Conservation (phyloP, 345 rosid species). For the Tarenaya hassleriana region DNA sequence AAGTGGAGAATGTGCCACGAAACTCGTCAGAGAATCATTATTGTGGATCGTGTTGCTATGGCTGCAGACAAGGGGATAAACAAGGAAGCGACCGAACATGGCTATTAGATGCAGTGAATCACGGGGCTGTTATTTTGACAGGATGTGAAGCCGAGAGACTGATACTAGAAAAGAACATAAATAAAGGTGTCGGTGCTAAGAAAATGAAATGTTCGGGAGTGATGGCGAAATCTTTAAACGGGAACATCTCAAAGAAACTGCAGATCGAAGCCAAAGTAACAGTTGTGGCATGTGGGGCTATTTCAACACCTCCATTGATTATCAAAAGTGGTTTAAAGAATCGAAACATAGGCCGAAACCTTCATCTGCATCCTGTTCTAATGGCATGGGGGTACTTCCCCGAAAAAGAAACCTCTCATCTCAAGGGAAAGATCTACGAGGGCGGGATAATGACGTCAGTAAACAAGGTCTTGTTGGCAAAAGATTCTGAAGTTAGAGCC, state of each 20-base stretch:
- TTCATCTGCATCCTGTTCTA: conserved; percentile 56
- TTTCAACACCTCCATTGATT: conserved; percentile 59
- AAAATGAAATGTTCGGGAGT: conserved; percentile 54
- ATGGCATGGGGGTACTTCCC: conserved; percentile 70
- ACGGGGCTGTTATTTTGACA: conserved; percentile 46
- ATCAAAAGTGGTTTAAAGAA: conserved; percentile 53
- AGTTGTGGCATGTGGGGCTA: conserved; percentile 57
- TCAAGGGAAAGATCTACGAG: conserved; percentile 36
- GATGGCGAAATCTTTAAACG: conserved; percentile 33
- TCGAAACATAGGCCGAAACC: conserved; percentile 50
- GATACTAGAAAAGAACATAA: conserved; percentile 25
- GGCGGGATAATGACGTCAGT: conserved; percentile 62
- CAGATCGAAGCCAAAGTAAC: conserved; percentile 55
- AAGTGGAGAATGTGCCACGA: conserved; percentile 36
- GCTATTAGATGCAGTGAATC: conserved; percentile 47
- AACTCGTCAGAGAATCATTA: conserved; percentile 45
- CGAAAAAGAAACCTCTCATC: conserved; percentile 29
- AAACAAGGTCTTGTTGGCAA: conserved; percentile 26
- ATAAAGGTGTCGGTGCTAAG: conserved; percentile 11
- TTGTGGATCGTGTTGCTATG: conserved; percentile 51
- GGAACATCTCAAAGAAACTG: conserved; percentile 35
- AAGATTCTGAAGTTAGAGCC: conserved; percentile 28
- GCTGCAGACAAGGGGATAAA: conserved; percentile 46
- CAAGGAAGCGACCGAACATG: conserved; percentile 52
- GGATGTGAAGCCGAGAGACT: conserved; percentile 47